These are phyloP conservation scores for Aspergillus luchuensis DNA, from an alignment of 2,329 filamentous ascomycete genomes.

Conservation along the genomic window DNA sequence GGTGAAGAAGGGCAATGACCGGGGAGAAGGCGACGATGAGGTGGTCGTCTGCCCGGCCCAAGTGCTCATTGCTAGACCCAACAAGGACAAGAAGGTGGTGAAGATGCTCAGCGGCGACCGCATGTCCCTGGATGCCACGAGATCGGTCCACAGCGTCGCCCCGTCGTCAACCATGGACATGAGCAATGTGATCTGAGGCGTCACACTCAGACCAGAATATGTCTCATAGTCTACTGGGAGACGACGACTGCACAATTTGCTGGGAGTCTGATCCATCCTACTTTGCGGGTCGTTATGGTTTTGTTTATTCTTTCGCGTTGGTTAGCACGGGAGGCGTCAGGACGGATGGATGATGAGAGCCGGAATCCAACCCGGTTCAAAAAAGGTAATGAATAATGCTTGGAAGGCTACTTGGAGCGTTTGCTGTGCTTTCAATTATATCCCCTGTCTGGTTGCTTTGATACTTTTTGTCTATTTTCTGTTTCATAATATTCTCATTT, in stretches of 20 bases:
- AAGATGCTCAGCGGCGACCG: conserved; percentile 44
- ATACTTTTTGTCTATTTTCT: conserved; percentile 4
- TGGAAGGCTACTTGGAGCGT: conserved; percentile 2
- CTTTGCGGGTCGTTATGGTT: not conserved
- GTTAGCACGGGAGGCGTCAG: conserved; percentile 4
- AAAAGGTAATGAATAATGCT: conserved; percentile 16
- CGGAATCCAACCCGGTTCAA: not conserved
- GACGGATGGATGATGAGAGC: not conserved
- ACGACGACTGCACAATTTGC: not conserved
- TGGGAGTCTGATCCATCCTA: not conserved
- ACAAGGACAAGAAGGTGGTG: conserved; percentile 46
- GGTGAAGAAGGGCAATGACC: conserved; percentile 91
- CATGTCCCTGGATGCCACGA: conserved; percentile 45
- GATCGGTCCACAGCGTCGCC: conserved; percentile 45
- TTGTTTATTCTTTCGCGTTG: not conserved
- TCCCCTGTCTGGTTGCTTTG: conserved; percentile 1
- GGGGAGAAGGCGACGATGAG: conserved; percentile 85
- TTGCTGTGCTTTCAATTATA: not conserved
- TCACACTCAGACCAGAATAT: conserved; percentile 35
- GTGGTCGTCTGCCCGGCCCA: conserved; percentile 94
- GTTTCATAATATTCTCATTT: not conserved
- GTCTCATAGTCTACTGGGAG: conserved; percentile 4
- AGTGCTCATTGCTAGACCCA: conserved; percentile 71
- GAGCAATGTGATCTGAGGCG: conserved; percentile 48
- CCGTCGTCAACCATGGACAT: conserved; percentile 48